A percentile compares a stretch with the other conserved stretches of the same genome.
Evolutionary conservation across 805 yeast species (phyloP).

Genomic region (Millerago galiae): DNA sequence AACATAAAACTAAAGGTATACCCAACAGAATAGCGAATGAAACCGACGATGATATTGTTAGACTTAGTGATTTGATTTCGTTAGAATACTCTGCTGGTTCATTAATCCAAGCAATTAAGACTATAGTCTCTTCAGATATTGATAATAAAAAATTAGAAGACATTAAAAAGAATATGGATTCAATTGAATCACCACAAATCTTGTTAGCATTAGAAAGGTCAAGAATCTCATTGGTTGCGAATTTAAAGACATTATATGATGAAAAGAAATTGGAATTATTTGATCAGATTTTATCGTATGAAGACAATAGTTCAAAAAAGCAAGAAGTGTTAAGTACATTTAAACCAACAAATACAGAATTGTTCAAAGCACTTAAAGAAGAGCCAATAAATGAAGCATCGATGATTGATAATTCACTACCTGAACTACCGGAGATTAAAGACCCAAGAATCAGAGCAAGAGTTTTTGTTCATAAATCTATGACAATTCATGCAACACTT

Average conservation of each 20-base stretch:
- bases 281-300: slow-evolving; percentile 45
- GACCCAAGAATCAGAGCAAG: slow-evolving; percentile 53
- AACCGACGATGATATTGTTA: background rate
- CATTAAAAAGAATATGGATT: slow-evolving; percentile 26
- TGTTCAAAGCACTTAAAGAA: too few relatives aligned
- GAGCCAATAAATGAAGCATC: too few relatives aligned
- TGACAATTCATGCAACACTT: slow-evolving; percentile 49
- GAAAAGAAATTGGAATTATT: slow-evolving; percentile 45
- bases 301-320: slow-evolving; percentile 7
- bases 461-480: slow-evolving; percentile 79
- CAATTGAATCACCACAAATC: slow-evolving; percentile 33
- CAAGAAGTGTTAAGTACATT: background rate
- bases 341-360: background rate
- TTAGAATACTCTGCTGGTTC: slow-evolving; percentile 47
- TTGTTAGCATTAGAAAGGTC: slow-evolving; percentile 45
- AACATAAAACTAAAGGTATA: too few relatives aligned
- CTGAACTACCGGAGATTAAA: slow-evolving; percentile 62
- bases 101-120: slow-evolving; percentile 45
- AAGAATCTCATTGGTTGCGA: slow-evolving; percentile 53
- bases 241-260: slow-evolving; percentile 47
- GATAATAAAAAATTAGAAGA: slow-evolving; percentile 35
- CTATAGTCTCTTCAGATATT: slow-evolving; percentile 53
- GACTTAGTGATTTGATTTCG: slow-evolving; percentile 22
- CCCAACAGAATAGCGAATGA: too few relatives aligned
- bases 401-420: slow-evolving; percentile 34